Evolutionary conservation across 192 early-diverging fungal species (phyloP).

Genomic region (Mortierella antarctica): DNA sequence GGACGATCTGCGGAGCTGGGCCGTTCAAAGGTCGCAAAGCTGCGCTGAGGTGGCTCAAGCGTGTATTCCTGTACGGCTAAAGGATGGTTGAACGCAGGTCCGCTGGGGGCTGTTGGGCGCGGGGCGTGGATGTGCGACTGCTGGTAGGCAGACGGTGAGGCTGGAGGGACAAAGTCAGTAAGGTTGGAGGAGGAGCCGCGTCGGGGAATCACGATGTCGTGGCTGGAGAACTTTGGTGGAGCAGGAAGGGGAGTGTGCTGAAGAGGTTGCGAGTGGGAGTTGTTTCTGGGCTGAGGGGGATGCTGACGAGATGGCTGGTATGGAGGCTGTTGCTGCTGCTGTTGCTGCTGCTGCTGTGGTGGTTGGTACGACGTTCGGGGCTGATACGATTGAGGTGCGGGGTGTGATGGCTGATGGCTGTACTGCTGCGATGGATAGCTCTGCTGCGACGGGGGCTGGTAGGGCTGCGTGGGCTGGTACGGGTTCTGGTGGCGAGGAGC

Average conservation of each 20-base stretch:
- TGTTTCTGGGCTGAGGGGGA: not conserved
- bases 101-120: not conserved
- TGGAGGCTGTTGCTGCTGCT: not conserved
- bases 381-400: not conserved
- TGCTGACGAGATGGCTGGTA: not conserved
- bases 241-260: not conserved
- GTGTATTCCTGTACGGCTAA: conserved; percentile 3
- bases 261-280: conserved; percentile 1
- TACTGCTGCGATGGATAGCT: conserved; percentile 1
- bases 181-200: no score
- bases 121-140: not conserved
- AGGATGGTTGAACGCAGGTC: not conserved
- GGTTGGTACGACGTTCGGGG: conserved; percentile 3
- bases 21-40: conserved; percentile 9
- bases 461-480: not conserved
- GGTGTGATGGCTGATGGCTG: not conserved
- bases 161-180: no score
- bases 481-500: not conserved
- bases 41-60: conserved; percentile 31
- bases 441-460: not conserved
- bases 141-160: no score
- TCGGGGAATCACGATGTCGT: no score
- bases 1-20: conserved; percentile 9
- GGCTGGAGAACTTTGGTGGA: not conserved
- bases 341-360: not conserved